Percentiles rank a stretch among this genome's conserved stretches.
phyloP scores from a whole-genome alignment of 495 filamentous ascomycete species.

The Cairneyella variabilis region DNA sequence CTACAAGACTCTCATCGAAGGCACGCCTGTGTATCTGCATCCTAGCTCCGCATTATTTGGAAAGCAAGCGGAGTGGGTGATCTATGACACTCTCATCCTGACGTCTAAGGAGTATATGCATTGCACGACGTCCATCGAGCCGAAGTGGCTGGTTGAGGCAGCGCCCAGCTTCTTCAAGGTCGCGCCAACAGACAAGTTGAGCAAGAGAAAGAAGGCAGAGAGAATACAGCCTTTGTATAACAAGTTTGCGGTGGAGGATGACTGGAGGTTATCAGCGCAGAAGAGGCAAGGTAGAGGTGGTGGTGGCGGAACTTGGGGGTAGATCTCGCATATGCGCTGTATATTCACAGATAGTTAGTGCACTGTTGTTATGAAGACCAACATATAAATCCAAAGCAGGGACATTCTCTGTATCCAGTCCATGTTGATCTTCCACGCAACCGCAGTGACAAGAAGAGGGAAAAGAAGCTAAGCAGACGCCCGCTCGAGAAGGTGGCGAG shows the following conservation, averaged over 20 bases:
- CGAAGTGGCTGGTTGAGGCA: constrained; percentile 86
- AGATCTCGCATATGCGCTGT: too few species aligned
- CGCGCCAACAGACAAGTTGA: constrained; percentile 80
- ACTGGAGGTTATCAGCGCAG: constrained; percentile 91
- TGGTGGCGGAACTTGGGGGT: constrained; percentile 92
- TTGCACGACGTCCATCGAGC: constrained; percentile 83
- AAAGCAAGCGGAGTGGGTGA: constrained; percentile 92
- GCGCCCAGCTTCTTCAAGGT: constrained; percentile 99
- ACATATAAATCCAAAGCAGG: too few species aligned
- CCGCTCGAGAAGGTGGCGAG: too few species aligned
- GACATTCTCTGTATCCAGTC: too few species aligned
- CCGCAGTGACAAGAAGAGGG: too few species aligned
- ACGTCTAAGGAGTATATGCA: constrained; percentile 99
- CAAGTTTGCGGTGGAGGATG: constrained; percentile 81
- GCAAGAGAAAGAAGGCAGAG: constrained; percentile 90
- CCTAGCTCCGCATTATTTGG: constrained; percentile 88
- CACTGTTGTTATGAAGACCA: too few species aligned
- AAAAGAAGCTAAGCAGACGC: too few species aligned
- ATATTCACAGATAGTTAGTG: too few species aligned
- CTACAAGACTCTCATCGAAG: constrained; percentile 94
- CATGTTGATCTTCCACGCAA: too few species aligned
- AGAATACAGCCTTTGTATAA: constrained; percentile 94
- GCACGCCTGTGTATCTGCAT: constrained; percentile 92
- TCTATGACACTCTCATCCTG: constrained; percentile 84
- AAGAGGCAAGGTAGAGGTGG: constrained; percentile 82